Percentiles rank a stretch among this genome's conserved stretches.
phyloP scores from a whole-genome alignment of 2,329 filamentous ascomycete species.

The Ophiostoma angusticollis region DNA sequence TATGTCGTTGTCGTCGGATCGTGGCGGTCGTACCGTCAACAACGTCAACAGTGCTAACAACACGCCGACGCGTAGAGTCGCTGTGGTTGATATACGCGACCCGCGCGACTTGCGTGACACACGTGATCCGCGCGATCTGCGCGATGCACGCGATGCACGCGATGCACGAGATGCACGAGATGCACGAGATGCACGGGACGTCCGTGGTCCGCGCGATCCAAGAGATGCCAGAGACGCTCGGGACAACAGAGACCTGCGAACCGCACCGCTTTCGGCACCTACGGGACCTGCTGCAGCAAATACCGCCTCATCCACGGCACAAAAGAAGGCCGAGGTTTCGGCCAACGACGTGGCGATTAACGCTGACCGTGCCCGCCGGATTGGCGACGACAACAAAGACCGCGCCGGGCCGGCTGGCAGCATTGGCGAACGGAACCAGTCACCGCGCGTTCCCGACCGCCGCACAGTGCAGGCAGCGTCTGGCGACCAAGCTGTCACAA shows the following conservation, averaged over 20 bases:
- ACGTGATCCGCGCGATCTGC: constrained; percentile 19
- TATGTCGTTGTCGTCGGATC: background rate
- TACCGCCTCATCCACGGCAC: background rate
- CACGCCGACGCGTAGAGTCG: constrained; percentile 6
- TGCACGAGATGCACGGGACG: constrained; percentile 22
- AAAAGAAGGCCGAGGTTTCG: constrained; percentile 11
- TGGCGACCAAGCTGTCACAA: too few relatives aligned
- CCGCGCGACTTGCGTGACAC: constrained; percentile 1
- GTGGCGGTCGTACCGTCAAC: background rate
- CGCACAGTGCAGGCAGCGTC: constrained; percentile 18
- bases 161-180: constrained; percentile 24
- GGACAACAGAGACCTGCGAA: background rate
- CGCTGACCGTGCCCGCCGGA: constrained; percentile 40
- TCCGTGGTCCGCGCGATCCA: constrained; percentile 26
- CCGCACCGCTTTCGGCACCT: too few relatives aligned
- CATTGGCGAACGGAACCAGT: constrained; percentile 25
- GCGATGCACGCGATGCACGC: constrained; percentile 27
- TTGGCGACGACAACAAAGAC: constrained; percentile 32
- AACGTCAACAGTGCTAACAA: constrained; percentile 1
- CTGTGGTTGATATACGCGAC: too few relatives aligned
- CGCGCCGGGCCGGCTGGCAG: constrained; percentile 24
- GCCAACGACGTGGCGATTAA: constrained; percentile 37
- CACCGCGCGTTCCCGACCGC: constrained; percentile 35
- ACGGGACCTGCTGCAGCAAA: background rate
- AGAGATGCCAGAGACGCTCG: constrained; percentile 19